Percentiles rank a stretch among this genome's conserved stretches.
phyloP scores from a whole-genome alignment of 2,329 filamentous ascomycete genomes.

The Exserohilum rostratum region DNA sequence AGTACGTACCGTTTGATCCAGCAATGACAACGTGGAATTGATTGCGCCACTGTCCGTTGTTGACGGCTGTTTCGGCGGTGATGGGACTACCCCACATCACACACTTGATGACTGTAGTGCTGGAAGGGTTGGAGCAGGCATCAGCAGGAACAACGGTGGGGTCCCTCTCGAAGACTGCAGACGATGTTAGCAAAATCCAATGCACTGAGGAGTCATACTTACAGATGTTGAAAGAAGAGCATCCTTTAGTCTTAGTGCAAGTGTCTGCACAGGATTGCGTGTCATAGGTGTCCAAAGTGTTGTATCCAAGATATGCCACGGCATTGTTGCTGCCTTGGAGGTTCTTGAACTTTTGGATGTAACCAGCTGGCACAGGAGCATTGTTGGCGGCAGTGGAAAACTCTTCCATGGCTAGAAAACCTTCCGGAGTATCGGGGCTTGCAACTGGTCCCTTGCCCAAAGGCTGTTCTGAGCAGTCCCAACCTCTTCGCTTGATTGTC shows the following conservation, averaged over 20 bases:
- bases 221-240: neutral
- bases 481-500: neutral
- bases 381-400: neutral
- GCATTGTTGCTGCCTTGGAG: neutral
- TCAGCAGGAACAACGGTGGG: neutral
- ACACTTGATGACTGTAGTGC: neutral
- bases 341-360: neutral
- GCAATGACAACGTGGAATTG: neutral
- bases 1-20: neutral
- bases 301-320: neutral
- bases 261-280: neutral
- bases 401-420: neutral
- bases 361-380: neutral
- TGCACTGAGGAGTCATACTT: neutral
- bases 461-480: conserved; percentile 3
- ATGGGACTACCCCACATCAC: neutral
- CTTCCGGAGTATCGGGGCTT: neutral
- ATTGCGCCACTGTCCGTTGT: neutral
- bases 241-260: neutral
- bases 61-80: neutral
- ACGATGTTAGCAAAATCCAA: neutral
- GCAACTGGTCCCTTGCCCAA: neutral
- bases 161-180: neutral
- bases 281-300: neutral
- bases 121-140: neutral